A percentile compares a stretch with the other conserved stretches of the same genome.
Evolutionary conservation across 352 stramenopile genomes (phyloP).

Genomic region (Phytophthora nicotianae): DNA sequence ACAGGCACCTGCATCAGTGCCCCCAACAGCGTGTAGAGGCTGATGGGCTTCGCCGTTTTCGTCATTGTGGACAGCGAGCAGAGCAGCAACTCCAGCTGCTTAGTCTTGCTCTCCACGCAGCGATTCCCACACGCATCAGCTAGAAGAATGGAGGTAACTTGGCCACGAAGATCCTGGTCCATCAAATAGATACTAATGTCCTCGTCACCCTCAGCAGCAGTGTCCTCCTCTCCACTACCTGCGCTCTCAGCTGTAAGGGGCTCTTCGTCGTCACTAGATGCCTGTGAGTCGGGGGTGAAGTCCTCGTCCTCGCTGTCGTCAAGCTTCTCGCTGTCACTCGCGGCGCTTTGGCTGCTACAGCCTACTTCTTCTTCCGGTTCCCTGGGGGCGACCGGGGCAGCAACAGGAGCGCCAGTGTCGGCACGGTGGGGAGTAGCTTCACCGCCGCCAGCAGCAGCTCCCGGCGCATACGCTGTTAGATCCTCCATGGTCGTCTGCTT

Average conservation of each 20-base stretch:
- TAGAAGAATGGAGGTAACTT: not conserved
- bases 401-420: too few relatives aligned
- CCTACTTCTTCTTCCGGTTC: too few relatives aligned
- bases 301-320: not conserved
- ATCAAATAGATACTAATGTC: not conserved
- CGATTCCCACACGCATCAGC: not conserved
- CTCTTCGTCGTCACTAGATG: too few relatives aligned
- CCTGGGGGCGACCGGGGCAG: too few relatives aligned
- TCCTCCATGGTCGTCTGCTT: too few relatives aligned
- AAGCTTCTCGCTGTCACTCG: not conserved
- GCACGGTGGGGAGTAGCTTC: too few relatives aligned
- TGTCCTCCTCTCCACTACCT: too few relatives aligned
- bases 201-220: too few relatives aligned
- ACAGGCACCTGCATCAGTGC: constrained; percentile 12
- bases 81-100: constrained; percentile 3
- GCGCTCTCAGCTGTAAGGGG: too few relatives aligned
- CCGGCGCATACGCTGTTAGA: too few relatives aligned
- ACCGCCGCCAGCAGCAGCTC: too few relatives aligned
- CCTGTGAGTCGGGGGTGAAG: not conserved
- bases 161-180: not conserved
- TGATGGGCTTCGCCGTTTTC: constrained; percentile 1
- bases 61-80: constrained; percentile 2
- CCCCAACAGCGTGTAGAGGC: constrained; percentile 6
- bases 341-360: too few relatives aligned
- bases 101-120: not conserved